These are phyloP conservation scores for Epichloe sibirici DNA, from an alignment of 2,329 filamentous ascomycete genomes.

Conservation along the genomic window DNA sequence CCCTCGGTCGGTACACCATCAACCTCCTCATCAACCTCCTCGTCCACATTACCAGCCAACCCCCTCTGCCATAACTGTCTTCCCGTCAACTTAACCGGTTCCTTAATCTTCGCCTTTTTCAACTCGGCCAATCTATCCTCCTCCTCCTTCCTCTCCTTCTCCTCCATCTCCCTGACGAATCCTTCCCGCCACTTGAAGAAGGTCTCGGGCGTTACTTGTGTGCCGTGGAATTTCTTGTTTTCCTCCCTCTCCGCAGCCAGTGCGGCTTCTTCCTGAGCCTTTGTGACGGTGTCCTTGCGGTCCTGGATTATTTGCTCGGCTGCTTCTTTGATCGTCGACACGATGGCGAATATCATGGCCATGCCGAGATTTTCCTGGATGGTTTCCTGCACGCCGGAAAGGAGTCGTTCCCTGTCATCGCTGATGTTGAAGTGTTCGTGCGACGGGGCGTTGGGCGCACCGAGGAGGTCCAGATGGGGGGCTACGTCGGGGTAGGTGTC, in stretches of 20 bases:
- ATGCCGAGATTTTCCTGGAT: conserved; percentile 92
- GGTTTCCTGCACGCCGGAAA: conserved; percentile 57
- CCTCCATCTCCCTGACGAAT: conserved; percentile 73
- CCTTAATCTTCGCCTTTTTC: conserved; percentile 66
- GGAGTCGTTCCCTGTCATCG: conserved; percentile 64
- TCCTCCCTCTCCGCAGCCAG: conserved; percentile 70
- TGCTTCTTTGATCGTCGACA: conserved; percentile 75
- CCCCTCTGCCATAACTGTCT: conserved; percentile 66
- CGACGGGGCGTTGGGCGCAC: conserved; percentile 55
- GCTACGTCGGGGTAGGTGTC: conserved; percentile 80
- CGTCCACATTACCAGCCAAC: conserved; percentile 56
- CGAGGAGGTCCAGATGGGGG: conserved; percentile 67
- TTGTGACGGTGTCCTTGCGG: conserved; percentile 52
- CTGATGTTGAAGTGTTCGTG: conserved; percentile 68
- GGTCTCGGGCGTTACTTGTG: conserved; percentile 72
- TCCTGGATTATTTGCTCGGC: conserved; percentile 77
- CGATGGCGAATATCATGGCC: conserved; percentile 92
- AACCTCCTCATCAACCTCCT: conserved; percentile 55
- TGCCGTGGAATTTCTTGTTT: conserved; percentile 93
- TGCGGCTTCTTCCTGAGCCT: conserved; percentile 41
- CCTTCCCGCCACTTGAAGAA: conserved; percentile 72
- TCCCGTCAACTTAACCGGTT: conserved; percentile 59
- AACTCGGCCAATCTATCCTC: conserved; percentile 74
- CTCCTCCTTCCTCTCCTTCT: conserved; percentile 52
- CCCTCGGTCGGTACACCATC: conserved; percentile 45